Evolutionary conservation across 202 grass and related monocot genomes (phyloP).

Genomic region (Panicum virgatum): DNA sequence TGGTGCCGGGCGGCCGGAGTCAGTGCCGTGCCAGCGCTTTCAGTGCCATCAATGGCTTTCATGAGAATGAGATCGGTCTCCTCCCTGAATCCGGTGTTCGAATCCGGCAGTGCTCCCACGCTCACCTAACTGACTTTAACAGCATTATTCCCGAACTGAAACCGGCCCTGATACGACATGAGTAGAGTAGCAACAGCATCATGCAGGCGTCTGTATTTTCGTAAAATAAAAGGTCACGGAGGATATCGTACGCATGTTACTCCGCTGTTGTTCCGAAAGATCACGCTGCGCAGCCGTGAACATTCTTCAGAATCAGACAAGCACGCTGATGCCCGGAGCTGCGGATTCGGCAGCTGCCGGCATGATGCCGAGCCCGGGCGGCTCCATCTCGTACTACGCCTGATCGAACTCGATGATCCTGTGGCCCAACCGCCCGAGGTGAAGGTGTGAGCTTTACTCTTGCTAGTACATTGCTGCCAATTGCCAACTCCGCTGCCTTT

Average conservation of each 20-base stretch:
- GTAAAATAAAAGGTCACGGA: background rate
- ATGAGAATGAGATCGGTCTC: background rate
- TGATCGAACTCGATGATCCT: background rate
- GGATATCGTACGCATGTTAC: background rate
- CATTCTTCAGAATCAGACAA: background rate
- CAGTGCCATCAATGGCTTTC: conserved; percentile 36
- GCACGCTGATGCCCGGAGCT: background rate
- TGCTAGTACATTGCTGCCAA: background rate
- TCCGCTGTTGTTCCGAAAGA: background rate
- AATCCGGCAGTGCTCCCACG: background rate
- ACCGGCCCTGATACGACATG: conserved; percentile 41
- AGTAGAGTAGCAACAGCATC: background rate
- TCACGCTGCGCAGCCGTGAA: background rate
- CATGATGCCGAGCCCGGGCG: background rate
- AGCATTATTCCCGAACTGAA: conserved; percentile 46
- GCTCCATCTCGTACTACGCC: background rate
- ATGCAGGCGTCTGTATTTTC: background rate
- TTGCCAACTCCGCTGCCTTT: background rate
- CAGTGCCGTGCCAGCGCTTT: conserved; percentile 5
- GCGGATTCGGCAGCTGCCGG: background rate
- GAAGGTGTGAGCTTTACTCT: conserved; percentile 34
- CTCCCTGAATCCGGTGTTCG: conserved; percentile 7
- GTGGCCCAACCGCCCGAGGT: background rate
- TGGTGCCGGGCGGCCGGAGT: background rate
- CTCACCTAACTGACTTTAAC: conserved; percentile 18